phyloP scores from a whole-genome alignment of 1,284 basidiomycete genomes.

The Pyrrhoderma lamaoense region DNA sequence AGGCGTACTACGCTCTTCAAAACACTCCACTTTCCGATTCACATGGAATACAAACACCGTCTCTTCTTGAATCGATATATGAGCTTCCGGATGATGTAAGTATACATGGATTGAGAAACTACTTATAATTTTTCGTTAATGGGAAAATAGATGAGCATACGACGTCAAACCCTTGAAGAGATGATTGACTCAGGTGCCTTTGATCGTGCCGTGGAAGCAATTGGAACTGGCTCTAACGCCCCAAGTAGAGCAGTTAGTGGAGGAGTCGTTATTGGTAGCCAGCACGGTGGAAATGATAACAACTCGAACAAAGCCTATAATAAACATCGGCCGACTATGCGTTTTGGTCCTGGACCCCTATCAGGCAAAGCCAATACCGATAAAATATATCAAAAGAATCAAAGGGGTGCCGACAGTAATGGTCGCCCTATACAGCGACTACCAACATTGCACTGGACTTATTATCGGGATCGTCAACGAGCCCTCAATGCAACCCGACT shows the following conservation, averaged over 20 bases:
- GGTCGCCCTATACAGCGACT: constrained; percentile 6
- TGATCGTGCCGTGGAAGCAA: background rate
- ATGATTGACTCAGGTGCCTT: constrained; percentile 10
- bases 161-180: background rate
- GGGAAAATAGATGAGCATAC: too few species aligned
- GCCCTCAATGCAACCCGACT: too few species aligned
- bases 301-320: background rate
- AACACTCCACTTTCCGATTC: background rate
- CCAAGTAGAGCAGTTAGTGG: constrained; percentile 3
- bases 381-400: background rate
- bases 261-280: constrained; percentile 2
- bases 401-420: background rate
- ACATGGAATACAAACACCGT: background rate
- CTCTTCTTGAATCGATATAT: constrained; percentile 8
- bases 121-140: too few species aligned
- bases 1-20: constrained; percentile 23
- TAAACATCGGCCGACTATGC: background rate
- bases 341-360: background rate
- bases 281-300: background rate
- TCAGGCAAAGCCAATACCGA: background rate
- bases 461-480: background rate
- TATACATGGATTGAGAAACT: background rate
- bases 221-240: background rate
- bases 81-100: constrained; percentile 14
- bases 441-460: constrained; percentile 2